These are phyloP conservation scores for Lactarius hengduanensis DNA, from an alignment of 768 basidiomycete genomes.

Conservation along the genomic window DNA sequence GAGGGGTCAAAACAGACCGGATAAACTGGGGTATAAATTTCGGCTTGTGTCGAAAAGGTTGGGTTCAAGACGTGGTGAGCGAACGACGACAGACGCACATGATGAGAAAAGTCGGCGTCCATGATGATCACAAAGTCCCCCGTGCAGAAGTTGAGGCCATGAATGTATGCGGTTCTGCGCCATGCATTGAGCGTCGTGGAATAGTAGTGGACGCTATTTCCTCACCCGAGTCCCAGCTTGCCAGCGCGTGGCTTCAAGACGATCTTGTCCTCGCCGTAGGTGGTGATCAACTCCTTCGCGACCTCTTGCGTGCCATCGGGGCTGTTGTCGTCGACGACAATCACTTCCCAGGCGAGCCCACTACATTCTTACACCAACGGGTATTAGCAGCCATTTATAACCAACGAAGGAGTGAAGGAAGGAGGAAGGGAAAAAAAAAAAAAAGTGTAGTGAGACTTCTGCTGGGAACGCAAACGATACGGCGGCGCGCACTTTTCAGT, in stretches of 20 bases:
- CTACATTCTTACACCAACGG: constrained; percentile 40
- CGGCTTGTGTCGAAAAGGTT: constrained; percentile 51
- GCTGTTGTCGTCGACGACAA: constrained; percentile 89
- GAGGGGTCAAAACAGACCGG: constrained; percentile 43
- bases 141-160: constrained; percentile 84
- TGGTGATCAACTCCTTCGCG: constrained; percentile 68
- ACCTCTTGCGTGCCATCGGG: constrained; percentile 93
- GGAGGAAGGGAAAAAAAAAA: not conserved
- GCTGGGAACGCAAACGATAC: not conserved
- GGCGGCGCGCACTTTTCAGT: constrained; percentile 59
- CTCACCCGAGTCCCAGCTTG: constrained; percentile 85
- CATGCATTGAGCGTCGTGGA: not conserved
- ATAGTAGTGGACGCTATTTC: not conserved
- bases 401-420: no score
- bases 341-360: constrained; percentile 79
- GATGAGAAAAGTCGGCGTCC: constrained; percentile 97
- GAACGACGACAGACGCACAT: constrained; percentile 49
- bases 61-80: not conserved
- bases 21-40: constrained; percentile 96
- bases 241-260: constrained; percentile 86
- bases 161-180: constrained; percentile 83
- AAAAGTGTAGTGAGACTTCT: not conserved
- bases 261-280: constrained; percentile 85
- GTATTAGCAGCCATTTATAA: constrained; percentile 11
- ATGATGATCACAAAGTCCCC: constrained; percentile 96